Evolutionary conservation across 208 protist species (phyloP).

Genomic region (Crithidia thermophila): DNA sequence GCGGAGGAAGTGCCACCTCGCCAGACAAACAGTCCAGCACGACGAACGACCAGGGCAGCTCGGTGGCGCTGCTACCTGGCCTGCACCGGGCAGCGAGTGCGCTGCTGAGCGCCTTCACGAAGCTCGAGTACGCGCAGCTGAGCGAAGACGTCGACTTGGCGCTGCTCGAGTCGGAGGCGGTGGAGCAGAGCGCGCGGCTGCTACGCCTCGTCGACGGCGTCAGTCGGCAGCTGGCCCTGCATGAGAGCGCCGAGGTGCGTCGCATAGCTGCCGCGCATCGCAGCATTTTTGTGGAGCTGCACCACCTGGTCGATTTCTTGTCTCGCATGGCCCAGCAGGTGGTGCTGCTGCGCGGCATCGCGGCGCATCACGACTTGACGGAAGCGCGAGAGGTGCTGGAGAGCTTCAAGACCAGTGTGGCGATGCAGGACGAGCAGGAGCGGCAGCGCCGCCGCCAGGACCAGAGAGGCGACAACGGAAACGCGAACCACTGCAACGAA

Average conservation of each 20-base stretch:
- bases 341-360: conserved; percentile 48
- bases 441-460: background rate
- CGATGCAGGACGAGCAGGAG: conserved; percentile 8
- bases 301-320: conserved; percentile 41
- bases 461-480: background rate
- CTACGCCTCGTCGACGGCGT: conserved; percentile 51
- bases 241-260: conserved; percentile 46
- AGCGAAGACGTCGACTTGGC: conserved; percentile 36
- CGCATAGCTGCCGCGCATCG: conserved; percentile 38
- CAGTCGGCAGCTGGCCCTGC: conserved; percentile 56
- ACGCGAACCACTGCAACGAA: background rate
- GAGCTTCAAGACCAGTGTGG: conserved; percentile 27
- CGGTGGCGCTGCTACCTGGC: conserved; percentile 43
- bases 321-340: conserved; percentile 42
- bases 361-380: conserved; percentile 35
- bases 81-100: conserved; percentile 45
- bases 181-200: conserved; percentile 33
- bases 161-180: conserved; percentile 52
- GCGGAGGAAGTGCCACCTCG: background rate
- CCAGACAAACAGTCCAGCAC: background rate
- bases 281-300: conserved; percentile 39
- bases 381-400: conserved; percentile 42
- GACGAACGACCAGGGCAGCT: background rate
- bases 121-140: conserved; percentile 66
- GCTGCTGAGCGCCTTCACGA: conserved; percentile 59